Percentiles rank a stretch among this genome's conserved stretches.
phyloP scores from a whole-genome alignment of 1,284 basidiomycete genomes.

The Wallemia ichthyophaga region DNA sequence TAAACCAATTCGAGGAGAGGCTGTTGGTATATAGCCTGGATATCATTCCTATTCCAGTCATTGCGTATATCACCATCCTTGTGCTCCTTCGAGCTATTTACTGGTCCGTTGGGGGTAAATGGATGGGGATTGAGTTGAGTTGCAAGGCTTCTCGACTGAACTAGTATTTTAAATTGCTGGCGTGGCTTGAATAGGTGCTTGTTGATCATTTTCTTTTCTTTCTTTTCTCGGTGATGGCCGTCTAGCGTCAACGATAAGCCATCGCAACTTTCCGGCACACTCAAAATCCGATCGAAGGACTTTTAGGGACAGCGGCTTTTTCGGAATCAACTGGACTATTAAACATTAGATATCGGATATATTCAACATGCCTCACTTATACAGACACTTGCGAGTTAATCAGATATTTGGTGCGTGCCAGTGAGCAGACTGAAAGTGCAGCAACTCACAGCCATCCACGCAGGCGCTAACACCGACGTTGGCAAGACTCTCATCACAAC shows the following conservation, averaged over 20 bases:
- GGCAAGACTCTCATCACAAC: constrained; percentile 72
- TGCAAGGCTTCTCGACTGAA: neutral
- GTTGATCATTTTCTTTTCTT: neutral
- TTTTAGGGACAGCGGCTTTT: neutral
- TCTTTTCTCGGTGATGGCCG: too few relatives aligned
- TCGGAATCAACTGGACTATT: neutral
- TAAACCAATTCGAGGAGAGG: constrained; percentile 66
- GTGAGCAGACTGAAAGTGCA: neutral
- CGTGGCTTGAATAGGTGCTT: neutral
- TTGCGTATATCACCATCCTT: constrained; percentile 11
- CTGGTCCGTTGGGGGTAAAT: neutral
- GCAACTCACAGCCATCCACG: neutral
- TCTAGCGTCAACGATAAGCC: too few relatives aligned
- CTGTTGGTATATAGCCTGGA: constrained; percentile 21
- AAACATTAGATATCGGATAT: neutral
- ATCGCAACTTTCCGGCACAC: neutral
- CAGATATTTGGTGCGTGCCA: constrained; percentile 40
- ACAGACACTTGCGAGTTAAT: constrained; percentile 49
- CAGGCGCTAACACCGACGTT: constrained; percentile 47
- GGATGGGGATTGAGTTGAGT: neutral
- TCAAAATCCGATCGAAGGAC: neutral
- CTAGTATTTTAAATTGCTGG: neutral
- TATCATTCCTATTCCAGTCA: constrained; percentile 18
- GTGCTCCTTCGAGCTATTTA: neutral
- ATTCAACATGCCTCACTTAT: constrained; percentile 21